Percentiles rank a stretch among this genome's conserved stretches.
These are phyloP conservation scores for Bryoerythrophyllum caledonicum DNA, from an alignment of 225 moss, liverwort and hornwort genomes.

Conservation along the genomic window DNA sequence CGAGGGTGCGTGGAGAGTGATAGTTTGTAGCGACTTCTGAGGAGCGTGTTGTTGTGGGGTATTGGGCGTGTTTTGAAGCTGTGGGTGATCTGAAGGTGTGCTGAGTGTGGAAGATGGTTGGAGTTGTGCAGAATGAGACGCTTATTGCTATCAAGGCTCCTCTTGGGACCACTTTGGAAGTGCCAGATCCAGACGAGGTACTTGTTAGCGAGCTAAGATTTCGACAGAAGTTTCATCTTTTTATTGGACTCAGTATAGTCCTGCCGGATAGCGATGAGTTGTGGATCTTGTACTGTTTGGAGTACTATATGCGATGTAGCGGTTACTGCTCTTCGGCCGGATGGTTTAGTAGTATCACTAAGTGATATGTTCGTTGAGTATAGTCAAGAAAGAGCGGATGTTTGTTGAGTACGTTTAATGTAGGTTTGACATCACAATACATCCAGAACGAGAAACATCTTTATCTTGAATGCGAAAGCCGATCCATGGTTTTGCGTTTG, in stretches of 20 bases:
- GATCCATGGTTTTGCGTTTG: not conserved
- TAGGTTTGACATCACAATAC: not conserved
- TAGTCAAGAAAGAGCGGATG: not conserved
- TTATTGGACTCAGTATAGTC: not conserved
- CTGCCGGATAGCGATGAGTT: too few species aligned
- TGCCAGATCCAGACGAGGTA: conserved; percentile 88
- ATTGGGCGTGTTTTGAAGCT: not conserved
- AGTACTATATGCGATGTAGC: not conserved
- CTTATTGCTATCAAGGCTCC: conserved; percentile 87
- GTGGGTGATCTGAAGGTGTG: not conserved
- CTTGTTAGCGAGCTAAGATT: not conserved
- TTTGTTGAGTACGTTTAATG: not conserved
- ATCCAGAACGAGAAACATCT: not conserved
- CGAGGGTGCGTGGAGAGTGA: not conserved
- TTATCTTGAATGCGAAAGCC: not conserved
- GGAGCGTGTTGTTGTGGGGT: not conserved
- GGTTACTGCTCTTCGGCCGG: not conserved
- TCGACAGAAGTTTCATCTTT: not conserved
- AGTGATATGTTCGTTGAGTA: not conserved
- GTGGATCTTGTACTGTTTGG: not conserved
- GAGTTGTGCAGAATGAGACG: conserved; percentile 64
- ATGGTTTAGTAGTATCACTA: not conserved
- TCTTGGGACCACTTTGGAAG: conserved; percentile 78
- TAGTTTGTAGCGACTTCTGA: not conserved
- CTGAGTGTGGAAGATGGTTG: not conserved